These are phyloP conservation scores for Zygosaccharomyces bailii DNA, from an alignment of 805 yeast species.

Conservation along the genomic window DNA sequence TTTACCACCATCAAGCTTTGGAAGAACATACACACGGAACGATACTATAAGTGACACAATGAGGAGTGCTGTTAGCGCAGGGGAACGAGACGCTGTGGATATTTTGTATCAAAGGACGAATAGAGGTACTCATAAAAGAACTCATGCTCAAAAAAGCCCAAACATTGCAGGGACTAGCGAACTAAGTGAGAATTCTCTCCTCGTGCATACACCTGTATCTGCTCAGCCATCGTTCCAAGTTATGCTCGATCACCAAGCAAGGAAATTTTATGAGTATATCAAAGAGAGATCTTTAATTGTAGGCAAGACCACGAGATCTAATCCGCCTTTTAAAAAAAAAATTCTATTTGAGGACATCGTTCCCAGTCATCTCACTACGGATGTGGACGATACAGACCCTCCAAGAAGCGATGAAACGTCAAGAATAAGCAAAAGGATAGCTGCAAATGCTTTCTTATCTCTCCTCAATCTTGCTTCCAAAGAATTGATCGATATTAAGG, in stretches of 20 bases:
- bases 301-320: slow-evolving; percentile 21
- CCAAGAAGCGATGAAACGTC: background rate
- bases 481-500: slow-evolving; percentile 14
- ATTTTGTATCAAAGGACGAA: slow-evolving; percentile 19
- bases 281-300: slow-evolving; percentile 21
- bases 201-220: slow-evolving; percentile 3
- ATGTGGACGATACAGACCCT: slow-evolving; percentile 5
- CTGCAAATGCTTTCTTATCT: slow-evolving; percentile 34
- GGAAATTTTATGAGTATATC: slow-evolving; percentile 31
- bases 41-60: slow-evolving; percentile 14
- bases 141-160: slow-evolving; percentile 3
- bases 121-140: background rate
- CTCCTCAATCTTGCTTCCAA: slow-evolving; percentile 30
- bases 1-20: slow-evolving; percentile 35
- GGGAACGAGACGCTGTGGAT: slow-evolving; percentile 25
- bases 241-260: slow-evolving; percentile 27
- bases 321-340: slow-evolving; percentile 20
- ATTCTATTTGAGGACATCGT: slow-evolving; percentile 30
- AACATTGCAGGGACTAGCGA: slow-evolving; percentile 4
- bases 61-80: slow-evolving; percentile 1
- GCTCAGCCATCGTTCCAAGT: slow-evolving; percentile 5
- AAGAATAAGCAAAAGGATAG: slow-evolving; percentile 23
- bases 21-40: slow-evolving; percentile 23
- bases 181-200: background rate
- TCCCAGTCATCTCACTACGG: slow-evolving; percentile 24